These are phyloP conservation scores for Crepidotus variabilis DNA, from an alignment of 768 basidiomycete genomes.

Conservation along the genomic window DNA sequence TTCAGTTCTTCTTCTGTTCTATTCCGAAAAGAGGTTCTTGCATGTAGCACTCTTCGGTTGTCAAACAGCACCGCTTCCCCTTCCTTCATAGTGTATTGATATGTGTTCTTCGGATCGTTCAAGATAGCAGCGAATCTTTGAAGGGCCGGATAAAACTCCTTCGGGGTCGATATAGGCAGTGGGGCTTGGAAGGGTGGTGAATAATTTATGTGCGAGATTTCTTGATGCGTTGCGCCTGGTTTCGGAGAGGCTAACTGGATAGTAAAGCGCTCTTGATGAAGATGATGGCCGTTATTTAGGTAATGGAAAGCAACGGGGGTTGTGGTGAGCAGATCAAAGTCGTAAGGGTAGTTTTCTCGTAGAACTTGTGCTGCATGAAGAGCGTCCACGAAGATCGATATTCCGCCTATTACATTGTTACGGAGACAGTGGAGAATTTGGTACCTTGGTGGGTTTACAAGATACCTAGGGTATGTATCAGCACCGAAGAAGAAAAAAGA, in stretches of 20 bases:
- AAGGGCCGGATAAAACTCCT: conserved; percentile 61
- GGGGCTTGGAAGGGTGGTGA: conserved; percentile 95
- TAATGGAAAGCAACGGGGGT: conserved; percentile 87
- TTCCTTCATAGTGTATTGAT: conserved; percentile 66
- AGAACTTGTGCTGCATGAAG: conserved; percentile 59
- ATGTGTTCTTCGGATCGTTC: conserved; percentile 46
- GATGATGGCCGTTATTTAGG: conserved; percentile 84
- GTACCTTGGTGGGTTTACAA: conserved; percentile 85
- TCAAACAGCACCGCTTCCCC: conserved; percentile 91
- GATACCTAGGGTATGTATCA: conserved; percentile 56
- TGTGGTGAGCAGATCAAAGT: conserved; percentile 55
- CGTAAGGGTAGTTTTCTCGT: conserved; percentile 37
- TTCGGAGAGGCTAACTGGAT: conserved; percentile 51
- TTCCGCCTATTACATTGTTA: conserved; percentile 79
- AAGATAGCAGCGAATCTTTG: conserved; percentile 54
- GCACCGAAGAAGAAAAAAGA: background rate
- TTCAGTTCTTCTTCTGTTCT: conserved; percentile 24
- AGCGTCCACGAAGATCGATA: conserved; percentile 84
- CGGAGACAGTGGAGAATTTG: conserved; percentile 90
- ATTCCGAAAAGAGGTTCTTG: conserved; percentile 70
- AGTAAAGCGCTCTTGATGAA: conserved; percentile 69
- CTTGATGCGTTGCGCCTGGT: conserved; percentile 13
- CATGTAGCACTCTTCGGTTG: conserved; percentile 87
- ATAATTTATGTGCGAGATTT: conserved; percentile 77
- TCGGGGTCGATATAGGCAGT: conserved; percentile 49